Conservation (phyloP, 495 filamentous ascomycete species). For the Trichoderma virens region DNA sequence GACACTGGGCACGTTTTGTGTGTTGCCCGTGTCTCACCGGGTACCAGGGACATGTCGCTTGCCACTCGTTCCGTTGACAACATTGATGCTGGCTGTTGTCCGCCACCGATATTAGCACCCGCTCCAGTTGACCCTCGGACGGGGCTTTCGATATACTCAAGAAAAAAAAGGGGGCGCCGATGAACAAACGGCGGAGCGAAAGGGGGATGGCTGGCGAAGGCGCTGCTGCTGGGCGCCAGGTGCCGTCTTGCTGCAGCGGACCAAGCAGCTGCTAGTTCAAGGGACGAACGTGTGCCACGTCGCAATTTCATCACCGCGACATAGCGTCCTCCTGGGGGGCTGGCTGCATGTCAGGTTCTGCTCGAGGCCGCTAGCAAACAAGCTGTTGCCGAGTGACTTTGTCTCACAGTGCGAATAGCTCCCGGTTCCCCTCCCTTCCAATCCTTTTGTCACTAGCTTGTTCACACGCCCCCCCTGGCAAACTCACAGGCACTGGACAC, state of each 20-base stretch:
- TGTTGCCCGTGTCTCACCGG: background rate
- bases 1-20: background rate
- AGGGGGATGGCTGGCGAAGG: background rate
- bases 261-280: background rate
- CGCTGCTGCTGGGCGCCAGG: background rate
- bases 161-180: background rate
- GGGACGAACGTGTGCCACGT: background rate
- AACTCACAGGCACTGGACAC: background rate
- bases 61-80: background rate
- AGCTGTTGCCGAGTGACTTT: background rate
- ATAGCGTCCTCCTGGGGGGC: background rate
- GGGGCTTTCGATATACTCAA: background rate
- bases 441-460: background rate
- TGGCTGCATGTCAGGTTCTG: background rate
- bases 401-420: background rate
- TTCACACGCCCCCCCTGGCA: background rate
- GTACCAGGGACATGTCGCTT: background rate
- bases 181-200: background rate
- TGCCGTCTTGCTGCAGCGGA: background rate
- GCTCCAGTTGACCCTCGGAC: background rate
- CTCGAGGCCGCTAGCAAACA: constrained; percentile 1
- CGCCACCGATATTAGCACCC: background rate
- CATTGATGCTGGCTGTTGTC: background rate
- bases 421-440: background rate
- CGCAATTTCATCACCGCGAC: background rate